Percentiles rank a stretch among this genome's conserved stretches.
These are phyloP conservation scores for Oryza rufipogon DNA, from an alignment of 176 grass and related monocot genomes.

Conservation along the genomic window DNA sequence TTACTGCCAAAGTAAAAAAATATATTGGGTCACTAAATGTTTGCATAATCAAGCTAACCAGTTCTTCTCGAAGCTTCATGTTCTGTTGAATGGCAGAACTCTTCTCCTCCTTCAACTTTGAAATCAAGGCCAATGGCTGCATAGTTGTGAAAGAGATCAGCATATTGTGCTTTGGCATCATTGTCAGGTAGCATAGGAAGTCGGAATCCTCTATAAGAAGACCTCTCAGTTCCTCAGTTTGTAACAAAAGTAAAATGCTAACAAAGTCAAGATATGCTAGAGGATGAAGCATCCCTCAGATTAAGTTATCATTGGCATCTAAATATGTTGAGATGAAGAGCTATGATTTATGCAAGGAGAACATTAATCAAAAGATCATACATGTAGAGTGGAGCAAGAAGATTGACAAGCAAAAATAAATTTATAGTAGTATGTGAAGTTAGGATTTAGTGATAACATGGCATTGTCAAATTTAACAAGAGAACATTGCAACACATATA, in stretches of 20 bases:
- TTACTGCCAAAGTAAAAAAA: not conserved
- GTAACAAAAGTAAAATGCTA: not conserved
- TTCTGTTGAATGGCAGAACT: slow-evolving; percentile 67
- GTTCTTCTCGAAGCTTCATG: slow-evolving; percentile 72
- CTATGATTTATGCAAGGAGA: not conserved
- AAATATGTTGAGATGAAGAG: not conserved
- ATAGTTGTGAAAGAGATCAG: slow-evolving; percentile 30
- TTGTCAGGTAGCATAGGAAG: not conserved
- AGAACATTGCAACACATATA: not conserved
- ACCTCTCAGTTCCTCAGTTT: not conserved
- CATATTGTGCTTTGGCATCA: slow-evolving; percentile 28
- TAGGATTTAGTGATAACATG: not conserved
- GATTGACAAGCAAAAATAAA: slow-evolving; percentile 17
- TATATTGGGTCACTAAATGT: not conserved
- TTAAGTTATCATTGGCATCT: slow-evolving; percentile 7
- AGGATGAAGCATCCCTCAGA: not conserved
- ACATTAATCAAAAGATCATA: slow-evolving; percentile 1
- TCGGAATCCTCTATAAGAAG: not conserved
- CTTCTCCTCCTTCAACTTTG: slow-evolving; percentile 72
- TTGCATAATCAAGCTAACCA: slow-evolving; percentile 60
- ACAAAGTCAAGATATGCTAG: not conserved
- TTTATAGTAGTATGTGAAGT: not conserved
- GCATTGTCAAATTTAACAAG: slow-evolving; percentile 9
- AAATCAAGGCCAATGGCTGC: slow-evolving; percentile 58
- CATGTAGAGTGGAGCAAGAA: not conserved